Conservation (phyloP, 805 yeast species). For the Candida gorgasii region DNA sequence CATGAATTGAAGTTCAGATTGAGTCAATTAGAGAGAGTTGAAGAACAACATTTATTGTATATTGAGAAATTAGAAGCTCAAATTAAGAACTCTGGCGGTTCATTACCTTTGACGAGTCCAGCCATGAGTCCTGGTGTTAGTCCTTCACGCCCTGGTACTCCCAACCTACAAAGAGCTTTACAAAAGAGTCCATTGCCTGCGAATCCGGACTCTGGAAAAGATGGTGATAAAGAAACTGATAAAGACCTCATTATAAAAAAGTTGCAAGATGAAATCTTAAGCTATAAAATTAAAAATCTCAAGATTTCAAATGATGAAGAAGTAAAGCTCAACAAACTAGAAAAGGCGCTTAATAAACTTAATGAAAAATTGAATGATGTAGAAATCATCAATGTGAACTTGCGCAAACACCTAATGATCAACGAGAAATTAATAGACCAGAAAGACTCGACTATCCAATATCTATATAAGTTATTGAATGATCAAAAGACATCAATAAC, state of each 20-base stretch:
- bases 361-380: slow-evolving; percentile 60
- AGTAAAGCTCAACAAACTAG: slow-evolving; percentile 53
- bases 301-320: slow-evolving; percentile 41
- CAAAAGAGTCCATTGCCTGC: no score
- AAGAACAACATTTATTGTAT: slow-evolving; percentile 30
- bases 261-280: slow-evolving; percentile 29
- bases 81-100: slow-evolving; percentile 25
- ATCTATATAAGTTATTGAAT: slow-evolving; percentile 49
- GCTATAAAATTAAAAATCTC: slow-evolving; percentile 31
- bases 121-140: no score
- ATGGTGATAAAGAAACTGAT: no score
- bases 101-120: slow-evolving; percentile 11
- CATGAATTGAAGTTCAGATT: slow-evolving; percentile 47
- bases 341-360: slow-evolving; percentile 57
- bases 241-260: slow-evolving; percentile 31
- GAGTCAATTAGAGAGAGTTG: slow-evolving; percentile 34
- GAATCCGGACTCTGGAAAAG: no score
- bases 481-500: slow-evolving; percentile 52
- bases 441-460: slow-evolving; percentile 56
- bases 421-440: slow-evolving; percentile 57
- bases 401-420: slow-evolving; percentile 56
- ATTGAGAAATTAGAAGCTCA: slow-evolving; percentile 45
- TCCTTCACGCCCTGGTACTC: no score
- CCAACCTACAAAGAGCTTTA: no score
- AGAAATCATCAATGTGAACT: slow-evolving; percentile 57